Base-by-base conservation (phyloP, 805 yeast genomes). In the Saturnispora saitoi region DNA sequence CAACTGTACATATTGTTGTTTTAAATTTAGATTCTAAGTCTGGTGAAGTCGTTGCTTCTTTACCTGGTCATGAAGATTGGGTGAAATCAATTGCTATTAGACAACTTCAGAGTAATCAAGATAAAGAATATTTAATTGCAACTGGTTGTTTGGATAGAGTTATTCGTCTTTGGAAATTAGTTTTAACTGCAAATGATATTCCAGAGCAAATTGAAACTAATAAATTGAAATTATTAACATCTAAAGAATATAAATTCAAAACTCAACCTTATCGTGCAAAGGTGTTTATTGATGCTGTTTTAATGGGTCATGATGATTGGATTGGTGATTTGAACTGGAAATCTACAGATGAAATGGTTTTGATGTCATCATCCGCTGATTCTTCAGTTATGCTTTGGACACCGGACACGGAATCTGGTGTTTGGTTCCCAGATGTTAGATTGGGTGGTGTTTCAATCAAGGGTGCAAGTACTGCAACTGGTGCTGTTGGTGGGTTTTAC, bases 271-370 rank as follows among this genome's bases (percentile, higher is more conserved):
- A 47, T 34, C 42, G 53, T 30, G 48, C 51, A 30, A 78, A 83
- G 4, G 73, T 89, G 45, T 79, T 78, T 54, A 88, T 90, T 60
- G 99, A 95, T 59, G 96, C 99, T 0, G 76, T 93, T 51, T 79
- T 93, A 24, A 83, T 93, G 84, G 99, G 99, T 7, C 99, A 93
- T 65, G 99, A 93, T 62, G 99, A 93, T 64, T 93, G 99, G 99
- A 82, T 95, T 24, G 79, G 91, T 2, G 80, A 87, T 9, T 70
- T 93, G 42, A 70, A 74, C 48, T 93, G 99, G 98, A 86, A 83
- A 59, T 82, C 86, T 3, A 62, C 69, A 6, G 39, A 40, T 22
- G 72, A 76, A 47, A 59, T 78, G 31, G 77, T 76, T 53, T 69
- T 93, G 30, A 65, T 93, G 36, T 87, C 96, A 0, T 80, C 95